Base-by-base conservation (phyloP, 2,329 filamentous ascomycete species). In the Xylaria polymorpha region DNA sequence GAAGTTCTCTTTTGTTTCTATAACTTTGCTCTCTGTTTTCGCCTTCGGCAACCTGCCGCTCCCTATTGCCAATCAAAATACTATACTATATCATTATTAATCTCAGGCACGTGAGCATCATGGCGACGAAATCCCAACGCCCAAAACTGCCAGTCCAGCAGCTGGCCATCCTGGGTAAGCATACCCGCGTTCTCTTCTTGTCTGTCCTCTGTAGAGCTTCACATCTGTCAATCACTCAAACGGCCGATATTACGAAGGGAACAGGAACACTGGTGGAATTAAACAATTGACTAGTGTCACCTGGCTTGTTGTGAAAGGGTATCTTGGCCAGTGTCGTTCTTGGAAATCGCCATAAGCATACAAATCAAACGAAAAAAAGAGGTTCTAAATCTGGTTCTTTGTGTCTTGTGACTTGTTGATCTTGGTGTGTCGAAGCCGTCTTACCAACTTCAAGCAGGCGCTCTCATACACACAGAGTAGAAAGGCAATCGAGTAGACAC, bases 71-170 rank as follows among this genome's bases (percentile, higher is more conserved):
- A 39, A 4, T 56, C 15, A 22, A 20, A 22, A 20, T 57, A 50
- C 20, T 22, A 20, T 51, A 1, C 12, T 4, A n/a, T 8, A 29
- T 22, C 10, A 9, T 37, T 37, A 9, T 37, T 37, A 32, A 50
- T 15, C 32, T 6, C 18, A 22, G 67, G 50, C 58, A 60, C 64
- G 12, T 9, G 15, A 57, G n/a, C 61, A 64, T 63, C 64, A 75
- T 75, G 73, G 63, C 71, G 12, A 62, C 71, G 18, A 76, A 69
- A 61, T 6, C 46, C 4, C 53, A 72, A 25, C 74, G 79, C 71
- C 86, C 89, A 32, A 92, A 90, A 83, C 85, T 96, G 84, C 93
- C 93, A 0, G 84, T 88, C 50, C 88, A 90, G 85, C 93, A 97
- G 82, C 84, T 97, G 77, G 83, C 89, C 51, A 94, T 97, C 77